Conservation (phyloP, 2,329 filamentous ascomycete species). For the Chaetomiaceae sp. region DNA sequence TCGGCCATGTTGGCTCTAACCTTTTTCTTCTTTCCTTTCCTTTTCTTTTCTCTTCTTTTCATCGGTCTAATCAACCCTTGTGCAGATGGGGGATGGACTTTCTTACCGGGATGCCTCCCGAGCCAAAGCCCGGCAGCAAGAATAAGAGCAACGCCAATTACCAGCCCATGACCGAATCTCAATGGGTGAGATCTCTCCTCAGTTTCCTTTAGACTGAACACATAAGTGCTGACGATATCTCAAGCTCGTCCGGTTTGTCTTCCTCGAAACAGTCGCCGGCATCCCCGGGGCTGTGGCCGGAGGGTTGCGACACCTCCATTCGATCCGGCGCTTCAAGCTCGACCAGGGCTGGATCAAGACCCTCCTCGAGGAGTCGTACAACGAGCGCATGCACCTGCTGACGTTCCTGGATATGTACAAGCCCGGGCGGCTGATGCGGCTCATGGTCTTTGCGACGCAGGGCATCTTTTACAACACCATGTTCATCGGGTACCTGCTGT, state of each 20-base stretch:
- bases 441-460: conserved; percentile 86
- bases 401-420: conserved; percentile 79
- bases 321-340: conserved; percentile 75
- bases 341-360: conserved; percentile 98
- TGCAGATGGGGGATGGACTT: conserved; percentile 72
- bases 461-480: conserved; percentile 94
- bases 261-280: conserved; percentile 88
- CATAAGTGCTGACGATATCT: background rate
- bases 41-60: background rate
- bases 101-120: conserved; percentile 67
- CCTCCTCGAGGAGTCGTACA: conserved; percentile 81
- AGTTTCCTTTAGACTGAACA: background rate
- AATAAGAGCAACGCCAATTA: conserved; percentile 46
- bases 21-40: background rate
- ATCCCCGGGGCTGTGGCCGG: conserved; percentile 96
- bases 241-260: conserved; percentile 74
- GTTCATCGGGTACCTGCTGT: conserved; percentile 82
- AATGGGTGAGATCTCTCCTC: conserved; percentile 56
- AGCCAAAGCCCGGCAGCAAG: conserved; percentile 58
- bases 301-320: conserved; percentile 84
- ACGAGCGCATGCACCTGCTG: conserved; percentile 85
- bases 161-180: conserved; percentile 68
- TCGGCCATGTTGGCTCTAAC: background rate
- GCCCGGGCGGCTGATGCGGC: conserved; percentile 75
- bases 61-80: background rate